phyloP scores from a whole-genome alignment of 306 rosid genomes.

The Malus fusca region DNA sequence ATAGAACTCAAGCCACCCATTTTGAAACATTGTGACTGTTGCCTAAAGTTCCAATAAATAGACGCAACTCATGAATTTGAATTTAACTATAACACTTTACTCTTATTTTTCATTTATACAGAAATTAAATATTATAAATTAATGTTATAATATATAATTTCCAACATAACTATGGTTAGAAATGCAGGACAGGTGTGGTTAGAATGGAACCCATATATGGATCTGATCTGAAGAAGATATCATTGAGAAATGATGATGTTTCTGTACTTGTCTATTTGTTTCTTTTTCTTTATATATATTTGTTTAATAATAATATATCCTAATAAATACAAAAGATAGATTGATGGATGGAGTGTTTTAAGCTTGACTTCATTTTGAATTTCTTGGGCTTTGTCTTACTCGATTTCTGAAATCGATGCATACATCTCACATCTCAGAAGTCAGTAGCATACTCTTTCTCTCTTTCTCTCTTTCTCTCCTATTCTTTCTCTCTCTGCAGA shows the following conservation, averaged over 20 bases:
- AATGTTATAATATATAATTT: too few species aligned
- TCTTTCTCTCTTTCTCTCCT: neutral
- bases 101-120: too few species aligned
- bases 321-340: neutral
- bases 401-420: conserved; percentile 63
- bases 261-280: conserved; percentile 44
- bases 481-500: neutral
- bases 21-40: too few species aligned
- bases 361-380: conserved; percentile 24
- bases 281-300: neutral
- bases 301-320: neutral
- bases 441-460: neutral
- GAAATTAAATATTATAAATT: too few species aligned
- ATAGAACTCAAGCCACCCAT: too few species aligned
- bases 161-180: conserved; percentile 40
- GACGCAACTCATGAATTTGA: too few species aligned
- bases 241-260: conserved; percentile 91
- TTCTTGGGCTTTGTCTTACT: conserved; percentile 62
- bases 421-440: neutral
- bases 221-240: conserved; percentile 37
- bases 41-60: too few species aligned
- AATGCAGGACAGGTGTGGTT: conserved; percentile 43
- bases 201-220: conserved; percentile 19
- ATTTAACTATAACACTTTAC: too few species aligned
- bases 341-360: neutral